Percentiles rank a stretch among this genome's conserved stretches.
These are phyloP conservation scores for Aspergillus pseudotamarii DNA, from an alignment of 2,329 filamentous ascomycete genomes.

Conservation along the genomic window DNA sequence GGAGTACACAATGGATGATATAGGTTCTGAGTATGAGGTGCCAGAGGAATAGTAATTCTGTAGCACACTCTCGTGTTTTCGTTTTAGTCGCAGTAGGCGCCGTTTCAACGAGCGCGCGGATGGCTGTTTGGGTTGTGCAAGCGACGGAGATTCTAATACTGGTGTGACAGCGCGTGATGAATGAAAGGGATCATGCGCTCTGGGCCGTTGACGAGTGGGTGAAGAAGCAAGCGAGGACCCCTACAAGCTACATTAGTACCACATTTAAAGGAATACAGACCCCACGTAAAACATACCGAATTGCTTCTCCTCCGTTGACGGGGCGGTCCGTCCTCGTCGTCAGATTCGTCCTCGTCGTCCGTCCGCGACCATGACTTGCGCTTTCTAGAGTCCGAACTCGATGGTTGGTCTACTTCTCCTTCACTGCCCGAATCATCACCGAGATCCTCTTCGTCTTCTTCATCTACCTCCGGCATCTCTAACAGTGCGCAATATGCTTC, in stretches of 20 bases:
- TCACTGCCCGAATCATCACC: conserved; percentile 63
- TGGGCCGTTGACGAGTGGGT: conserved; percentile 44
- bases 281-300: conserved; percentile 59
- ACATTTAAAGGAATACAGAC: not conserved
- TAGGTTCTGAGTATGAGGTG: conserved; percentile 89
- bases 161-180: conserved; percentile 51
- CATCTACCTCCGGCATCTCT: conserved; percentile 88
- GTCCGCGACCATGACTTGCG: conserved; percentile 77
- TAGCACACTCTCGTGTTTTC: conserved; percentile 75
- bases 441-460: conserved; percentile 65
- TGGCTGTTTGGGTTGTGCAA: conserved; percentile 56
- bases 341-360: conserved; percentile 66
- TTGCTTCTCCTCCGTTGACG: conserved; percentile 83
- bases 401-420: conserved; percentile 54
- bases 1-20: conserved; percentile 92
- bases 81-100: conserved; percentile 72
- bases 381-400: conserved; percentile 58
- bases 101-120: conserved; percentile 73
- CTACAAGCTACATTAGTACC: conserved; percentile 25
- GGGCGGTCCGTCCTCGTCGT: conserved; percentile 75
- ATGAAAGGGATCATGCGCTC: conserved; percentile 46
- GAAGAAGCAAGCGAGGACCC: conserved; percentile 46
- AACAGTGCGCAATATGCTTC: conserved; percentile 83
- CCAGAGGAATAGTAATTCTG: conserved; percentile 84
- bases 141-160: conserved; percentile 43